Percentiles rank a stretch among this genome's conserved stretches.
phyloP scores from a whole-genome alignment of 345 rosid genomes.

The Cardamine occulta region DNA sequence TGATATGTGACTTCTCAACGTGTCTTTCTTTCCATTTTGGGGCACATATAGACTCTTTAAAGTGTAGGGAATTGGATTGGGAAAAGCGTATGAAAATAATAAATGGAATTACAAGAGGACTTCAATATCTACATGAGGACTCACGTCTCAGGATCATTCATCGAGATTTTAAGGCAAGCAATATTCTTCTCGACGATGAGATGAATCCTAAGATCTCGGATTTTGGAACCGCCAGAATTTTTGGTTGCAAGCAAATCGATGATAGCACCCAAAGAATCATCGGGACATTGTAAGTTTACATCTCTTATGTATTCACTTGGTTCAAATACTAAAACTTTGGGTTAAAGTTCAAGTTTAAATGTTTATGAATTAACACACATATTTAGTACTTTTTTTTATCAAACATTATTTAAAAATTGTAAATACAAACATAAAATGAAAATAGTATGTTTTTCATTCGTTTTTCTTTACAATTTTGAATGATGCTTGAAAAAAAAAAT shows the following conservation, averaged over 20 bases:
- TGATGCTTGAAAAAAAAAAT: no score
- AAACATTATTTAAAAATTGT: no score
- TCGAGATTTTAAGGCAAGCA: constrained; percentile 5
- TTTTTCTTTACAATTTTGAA: no score
- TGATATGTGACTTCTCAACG: background rate
- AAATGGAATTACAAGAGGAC: constrained; percentile 7
- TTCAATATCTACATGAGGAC: constrained; percentile 22
- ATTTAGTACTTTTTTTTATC: no score
- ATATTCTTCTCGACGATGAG: constrained; percentile 3
- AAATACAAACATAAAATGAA: no score
- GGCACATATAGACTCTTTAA: background rate
- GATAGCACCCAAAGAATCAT: constrained; percentile 10
- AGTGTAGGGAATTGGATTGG: constrained; percentile 4
- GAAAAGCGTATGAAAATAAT: background rate
- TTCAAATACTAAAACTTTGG: background rate
- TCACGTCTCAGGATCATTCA: constrained; percentile 3
- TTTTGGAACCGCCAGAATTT: background rate
- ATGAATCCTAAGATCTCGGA: constrained; percentile 13
- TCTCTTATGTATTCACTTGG: background rate
- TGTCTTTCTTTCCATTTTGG: background rate
- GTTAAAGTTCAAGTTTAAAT: background rate
- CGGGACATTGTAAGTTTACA: background rate
- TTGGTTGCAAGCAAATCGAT: background rate
- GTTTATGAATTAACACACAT: background rate
- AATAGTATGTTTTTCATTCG: no score